Base-by-base conservation (phyloP, 1,284 basidiomycete species). In the Uromyces viciae-fabae region DNA sequence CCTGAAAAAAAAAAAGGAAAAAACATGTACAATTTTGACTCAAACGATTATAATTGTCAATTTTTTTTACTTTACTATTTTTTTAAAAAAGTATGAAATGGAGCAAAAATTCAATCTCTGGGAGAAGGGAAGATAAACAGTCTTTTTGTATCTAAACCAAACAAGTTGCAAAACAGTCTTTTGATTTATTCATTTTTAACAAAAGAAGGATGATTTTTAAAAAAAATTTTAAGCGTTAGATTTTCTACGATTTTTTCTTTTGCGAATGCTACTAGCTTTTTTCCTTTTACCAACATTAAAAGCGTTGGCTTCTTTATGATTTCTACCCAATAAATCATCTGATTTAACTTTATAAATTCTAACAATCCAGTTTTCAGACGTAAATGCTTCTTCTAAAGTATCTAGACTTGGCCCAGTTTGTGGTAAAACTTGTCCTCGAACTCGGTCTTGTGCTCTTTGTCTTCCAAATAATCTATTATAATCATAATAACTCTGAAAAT, bases 301-400 rank as follows among this genome's bases (percentile, higher is more conserved):
- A 28, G 92, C 91, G 81, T 92, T 93, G 2, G 93, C 95, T 72
- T 88, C 90, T 88, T 94, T 93, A 81, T 92, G 90, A 83, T 94
- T 92, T 82, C 97, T 90, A 31, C 95, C 95, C 2, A 99, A 89
- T 25, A 90, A 87, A 87, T 99, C 97, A 77, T 97, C 94, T 85
- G 94, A 94, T 88, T 95, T 96, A 76, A 99, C 97, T 85, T 94
- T 88, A 86, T 95, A 99, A 85, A 99, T 98, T 68, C 97, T 92
- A 82, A 94, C 94, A 84, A 98, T 95, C 95, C 95, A 98, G 87
- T 98, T 98, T 88, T 98, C 95, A 11, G 93, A 94, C 1, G 95
- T 97, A 88, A 95, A 98, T 9, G 94, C 95, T 86, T 98, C 95
- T 83, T 97, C 94, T 93, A 97, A 89, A 83, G 92, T 92, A 86